Base-by-base conservation (phyloP, 2,329 filamentous ascomycete genomes). In the Microdochium bolleyi region DNA sequence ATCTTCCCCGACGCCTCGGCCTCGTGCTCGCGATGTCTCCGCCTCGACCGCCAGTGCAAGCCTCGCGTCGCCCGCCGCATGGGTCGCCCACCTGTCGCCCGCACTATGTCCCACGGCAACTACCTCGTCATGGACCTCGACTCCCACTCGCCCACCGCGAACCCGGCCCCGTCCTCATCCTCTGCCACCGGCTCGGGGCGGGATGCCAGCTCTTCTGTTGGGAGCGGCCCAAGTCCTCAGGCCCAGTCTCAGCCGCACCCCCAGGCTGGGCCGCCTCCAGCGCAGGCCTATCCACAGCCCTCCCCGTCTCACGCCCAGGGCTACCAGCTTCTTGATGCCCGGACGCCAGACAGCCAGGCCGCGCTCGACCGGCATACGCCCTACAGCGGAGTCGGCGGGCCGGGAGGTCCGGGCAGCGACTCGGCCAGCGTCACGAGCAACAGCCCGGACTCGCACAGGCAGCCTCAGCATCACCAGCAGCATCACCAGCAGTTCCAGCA, bases 61-160 rank as follows among this genome's bases (percentile, higher is more conserved):
- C 38, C 52, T 1, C 25, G 52, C 9, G 24, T 48, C 1, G 48
- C 24, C n/a, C 50, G 46, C 44, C 52, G 52, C 13, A 53, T 53
- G 52, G 52, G 52, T 7, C 48, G 52, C 24, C 52, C 34, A 1
- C 52, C 52, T 22, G 38, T 50, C 13, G 49, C 52, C 25, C 37
- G 22, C 16, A 25, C 50, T n/a, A 16, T 53, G 22, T 41, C 49
- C 10, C 32, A 49, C 37, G 49, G 48, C 24, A 44, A 25, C 11
- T 48, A 49, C 48, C 50, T 49, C 24, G 37, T 50, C 25, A 48
- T 53, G 37, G 21, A 44, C 32, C 24, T 53, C 14, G 41, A 46
- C 41, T 27, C 22, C 14, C 50, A 46, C 41, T 27, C 22, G 21
- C 50, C 24, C 37, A 32, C 11, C 7, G 32, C 19, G 49, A 32